These are phyloP conservation scores for Geranomyces michiganensis DNA, from an alignment of 192 early-diverging fungal species.

Conservation along the genomic window DNA sequence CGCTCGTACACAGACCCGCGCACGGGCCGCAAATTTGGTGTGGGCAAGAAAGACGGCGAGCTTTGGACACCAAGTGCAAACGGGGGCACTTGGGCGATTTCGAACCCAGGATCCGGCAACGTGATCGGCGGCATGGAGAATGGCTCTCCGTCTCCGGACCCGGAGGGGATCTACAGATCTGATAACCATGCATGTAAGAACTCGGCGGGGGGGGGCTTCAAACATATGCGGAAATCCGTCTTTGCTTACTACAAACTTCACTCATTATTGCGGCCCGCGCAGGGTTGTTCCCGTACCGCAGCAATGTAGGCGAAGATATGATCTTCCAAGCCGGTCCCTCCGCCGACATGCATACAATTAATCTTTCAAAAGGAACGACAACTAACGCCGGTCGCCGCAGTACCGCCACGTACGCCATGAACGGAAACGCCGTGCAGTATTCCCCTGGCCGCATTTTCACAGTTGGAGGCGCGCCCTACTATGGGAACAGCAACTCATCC, in stretches of 20 bases:
- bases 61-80: background rate
- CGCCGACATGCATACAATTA: conserved; percentile 3
- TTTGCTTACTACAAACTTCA: too few species aligned
- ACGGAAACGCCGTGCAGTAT: conserved; percentile 19
- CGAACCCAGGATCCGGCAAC: background rate
- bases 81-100: conserved; percentile 7
- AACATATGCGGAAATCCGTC: too few species aligned
- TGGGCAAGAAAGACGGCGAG: conserved; percentile 14
- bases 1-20: background rate
- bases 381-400: background rate
- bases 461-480: conserved; percentile 11
- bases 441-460: conserved; percentile 12
- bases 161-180: conserved; percentile 3
- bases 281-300: conserved; percentile 7
- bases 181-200: conserved; percentile 13
- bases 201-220: too few species aligned
- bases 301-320: conserved; percentile 15
- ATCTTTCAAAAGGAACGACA: background rate
- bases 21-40: background rate
- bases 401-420: conserved; percentile 16
- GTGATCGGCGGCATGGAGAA: conserved; percentile 6
- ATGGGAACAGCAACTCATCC: conserved; percentile 12
- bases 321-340: conserved; percentile 16
- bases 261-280: background rate
- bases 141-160: background rate